Conservation (phyloP, 139 green algal species). For the Tetraselmis striata region DNA sequence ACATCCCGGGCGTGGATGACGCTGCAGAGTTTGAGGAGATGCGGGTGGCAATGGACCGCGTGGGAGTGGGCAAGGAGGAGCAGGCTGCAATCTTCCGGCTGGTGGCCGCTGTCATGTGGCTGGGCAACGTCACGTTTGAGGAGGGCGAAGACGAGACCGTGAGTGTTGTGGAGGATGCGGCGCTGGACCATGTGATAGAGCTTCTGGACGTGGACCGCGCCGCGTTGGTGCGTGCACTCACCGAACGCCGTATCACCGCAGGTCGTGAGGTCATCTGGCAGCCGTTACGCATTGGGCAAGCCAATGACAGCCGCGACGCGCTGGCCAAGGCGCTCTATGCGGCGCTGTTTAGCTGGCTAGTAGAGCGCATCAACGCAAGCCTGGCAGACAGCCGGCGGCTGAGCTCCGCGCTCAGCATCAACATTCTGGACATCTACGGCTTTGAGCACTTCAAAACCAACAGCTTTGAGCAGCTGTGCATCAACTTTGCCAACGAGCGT, state of each 20-base stretch:
- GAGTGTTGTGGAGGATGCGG: slow-evolving; percentile 15
- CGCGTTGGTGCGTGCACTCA: slow-evolving; percentile 14
- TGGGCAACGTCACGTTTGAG: slow-evolving; percentile 81
- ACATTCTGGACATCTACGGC: slow-evolving; percentile 85
- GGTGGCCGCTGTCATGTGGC: slow-evolving; percentile 81
- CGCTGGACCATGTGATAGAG: neutral
- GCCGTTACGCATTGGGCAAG: slow-evolving; percentile 48
- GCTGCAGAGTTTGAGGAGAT: slow-evolving; percentile 57
- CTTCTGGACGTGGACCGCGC: slow-evolving; percentile 17
- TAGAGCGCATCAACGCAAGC: slow-evolving; percentile 58
- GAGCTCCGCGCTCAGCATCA: slow-evolving; percentile 51
- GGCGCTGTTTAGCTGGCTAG: slow-evolving; percentile 61
- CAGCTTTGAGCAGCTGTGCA: slow-evolving; percentile 96
- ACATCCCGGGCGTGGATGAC: slow-evolving; percentile 71
- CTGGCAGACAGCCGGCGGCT: slow-evolving; percentile 29
- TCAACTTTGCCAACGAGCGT: slow-evolving; percentile 97
- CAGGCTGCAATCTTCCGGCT: slow-evolving; percentile 57
- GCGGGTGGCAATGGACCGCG: slow-evolving; percentile 62
- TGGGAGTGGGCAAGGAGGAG: slow-evolving; percentile 62
- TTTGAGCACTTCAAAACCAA: slow-evolving; percentile 84
- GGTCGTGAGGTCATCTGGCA: slow-evolving; percentile 66
- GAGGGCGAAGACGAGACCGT: slow-evolving; percentile 28
- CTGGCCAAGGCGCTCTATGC: slow-evolving; percentile 85
- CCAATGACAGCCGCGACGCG: slow-evolving; percentile 60
- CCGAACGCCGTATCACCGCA: neutral